Conservation (phyloP, 192 early-diverging fungal genomes). For the Helicostylum pulchrum region DNA sequence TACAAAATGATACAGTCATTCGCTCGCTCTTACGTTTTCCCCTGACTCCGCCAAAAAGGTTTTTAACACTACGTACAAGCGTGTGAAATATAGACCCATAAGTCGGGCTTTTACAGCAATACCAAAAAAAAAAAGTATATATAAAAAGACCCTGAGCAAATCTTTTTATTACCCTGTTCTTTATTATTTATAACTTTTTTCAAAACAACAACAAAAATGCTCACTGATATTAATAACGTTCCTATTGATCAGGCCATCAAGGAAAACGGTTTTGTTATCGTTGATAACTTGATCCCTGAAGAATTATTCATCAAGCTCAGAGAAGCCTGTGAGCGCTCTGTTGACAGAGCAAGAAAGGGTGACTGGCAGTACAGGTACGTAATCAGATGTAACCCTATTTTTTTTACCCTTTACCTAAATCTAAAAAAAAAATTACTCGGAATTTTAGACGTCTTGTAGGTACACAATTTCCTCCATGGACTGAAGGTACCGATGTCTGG, state of each 20-base stretch:
- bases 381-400: not conserved
- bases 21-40: too few relatives aligned
- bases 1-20: too few relatives aligned
- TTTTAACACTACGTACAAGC: too few relatives aligned
- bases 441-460: constrained; percentile 39
- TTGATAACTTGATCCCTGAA: constrained; percentile 38
- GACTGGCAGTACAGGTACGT: constrained; percentile 42
- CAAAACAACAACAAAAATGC: too few relatives aligned
- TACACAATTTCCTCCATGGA: constrained; percentile 50
- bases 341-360: constrained; percentile 34
- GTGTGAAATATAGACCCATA: too few relatives aligned
- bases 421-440: not conserved
- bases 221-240: constrained; percentile 10
- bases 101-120: too few relatives aligned
- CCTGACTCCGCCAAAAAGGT: too few relatives aligned
- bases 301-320: constrained; percentile 34
- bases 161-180: too few relatives aligned
- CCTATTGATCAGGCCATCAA: constrained; percentile 32
- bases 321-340: constrained; percentile 39
- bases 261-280: constrained; percentile 42
- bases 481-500: constrained; percentile 42
- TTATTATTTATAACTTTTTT: too few relatives aligned
- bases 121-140: too few relatives aligned
- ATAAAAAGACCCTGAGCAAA: too few relatives aligned
- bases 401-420: not conserved